A percentile compares a stretch with the other conserved stretches of the same genome.
These are phyloP conservation scores for Verbascum thapsus DNA, from an alignment of 257 asterid species.

Conservation along the genomic window DNA sequence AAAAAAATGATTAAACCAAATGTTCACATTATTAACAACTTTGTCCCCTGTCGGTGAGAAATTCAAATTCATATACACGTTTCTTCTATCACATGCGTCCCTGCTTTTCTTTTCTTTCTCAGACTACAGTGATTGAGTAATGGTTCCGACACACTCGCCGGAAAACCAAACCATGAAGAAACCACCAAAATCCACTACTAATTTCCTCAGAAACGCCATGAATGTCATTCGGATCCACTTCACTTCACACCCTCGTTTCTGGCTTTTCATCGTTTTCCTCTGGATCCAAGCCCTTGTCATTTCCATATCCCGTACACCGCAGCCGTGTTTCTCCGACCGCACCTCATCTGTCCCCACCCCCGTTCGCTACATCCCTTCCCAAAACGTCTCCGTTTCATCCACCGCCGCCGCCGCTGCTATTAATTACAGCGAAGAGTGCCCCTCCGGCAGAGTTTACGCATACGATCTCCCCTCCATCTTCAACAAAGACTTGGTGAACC, in stretches of 20 bases:
- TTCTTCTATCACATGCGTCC: background rate
- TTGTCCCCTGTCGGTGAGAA: constrained; percentile 36
- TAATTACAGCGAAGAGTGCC: constrained; percentile 55
- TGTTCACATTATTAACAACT: background rate
- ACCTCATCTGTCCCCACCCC: constrained; percentile 31
- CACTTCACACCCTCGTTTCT: constrained; percentile 62
- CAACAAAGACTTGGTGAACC: constrained; percentile 54
- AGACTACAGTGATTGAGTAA: constrained; percentile 4
- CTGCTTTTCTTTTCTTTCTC: background rate
- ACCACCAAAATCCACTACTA: constrained; percentile 35
- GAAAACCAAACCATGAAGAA: constrained; percentile 40
- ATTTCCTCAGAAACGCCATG: constrained; percentile 26
- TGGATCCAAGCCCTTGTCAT: constrained; percentile 57
- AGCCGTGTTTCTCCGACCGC: constrained; percentile 58
- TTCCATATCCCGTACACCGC: constrained; percentile 52
- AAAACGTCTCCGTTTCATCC: constrained; percentile 13
- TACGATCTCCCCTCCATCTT: constrained; percentile 70
- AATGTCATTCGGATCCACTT: constrained; percentile 38
- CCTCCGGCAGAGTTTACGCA: constrained; percentile 70
- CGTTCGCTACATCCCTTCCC: constrained; percentile 27
- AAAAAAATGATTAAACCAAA: too few species aligned
- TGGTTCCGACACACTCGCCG: constrained; percentile 37
- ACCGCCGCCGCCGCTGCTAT: constrained; percentile 17
- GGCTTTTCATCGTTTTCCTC: constrained; percentile 62
- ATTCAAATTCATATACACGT: constrained; percentile 7